phyloP scores from a whole-genome alignment of 257 asterid species.

The Solanum gracilifrons region DNA sequence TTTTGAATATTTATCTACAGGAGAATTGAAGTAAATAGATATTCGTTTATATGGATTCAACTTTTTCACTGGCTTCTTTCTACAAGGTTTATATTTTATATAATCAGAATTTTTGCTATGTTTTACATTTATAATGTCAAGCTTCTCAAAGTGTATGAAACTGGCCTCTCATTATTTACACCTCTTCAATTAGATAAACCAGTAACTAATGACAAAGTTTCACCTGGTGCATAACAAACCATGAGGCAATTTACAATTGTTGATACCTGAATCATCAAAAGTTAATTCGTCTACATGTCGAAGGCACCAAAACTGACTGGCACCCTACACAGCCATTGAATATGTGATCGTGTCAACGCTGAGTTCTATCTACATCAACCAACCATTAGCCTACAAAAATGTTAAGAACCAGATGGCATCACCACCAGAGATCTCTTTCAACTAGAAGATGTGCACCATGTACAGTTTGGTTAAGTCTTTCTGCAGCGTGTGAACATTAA shows the following conservation, averaged over 20 bases:
- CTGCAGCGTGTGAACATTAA: not conserved
- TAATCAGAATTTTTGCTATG: not conserved
- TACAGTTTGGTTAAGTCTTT: not conserved
- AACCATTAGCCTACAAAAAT: not conserved
- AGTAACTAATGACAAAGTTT: not conserved
- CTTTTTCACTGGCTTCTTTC: not conserved
- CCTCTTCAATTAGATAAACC: not conserved
- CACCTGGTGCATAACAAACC: not conserved
- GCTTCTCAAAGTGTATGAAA: not conserved
- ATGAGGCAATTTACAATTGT: not conserved
- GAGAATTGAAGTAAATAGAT: not conserved
- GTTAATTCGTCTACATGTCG: not conserved
- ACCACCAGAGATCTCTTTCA: not conserved
- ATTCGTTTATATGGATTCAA: not conserved
- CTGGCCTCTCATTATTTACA: not conserved
- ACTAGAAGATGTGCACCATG: not conserved
- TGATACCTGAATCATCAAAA: not conserved
- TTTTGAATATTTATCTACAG: not conserved
- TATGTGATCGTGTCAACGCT: not conserved
- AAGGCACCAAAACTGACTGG: not conserved
- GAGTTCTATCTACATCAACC: not conserved
- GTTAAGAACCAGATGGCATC: not conserved
- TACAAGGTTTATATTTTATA: not conserved
- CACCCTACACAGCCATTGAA: not conserved
- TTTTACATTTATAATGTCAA: not conserved